Evolutionary conservation across 2,329 filamentous ascomycete species (phyloP).

Genomic region (Aspergillus quadricinctus): DNA sequence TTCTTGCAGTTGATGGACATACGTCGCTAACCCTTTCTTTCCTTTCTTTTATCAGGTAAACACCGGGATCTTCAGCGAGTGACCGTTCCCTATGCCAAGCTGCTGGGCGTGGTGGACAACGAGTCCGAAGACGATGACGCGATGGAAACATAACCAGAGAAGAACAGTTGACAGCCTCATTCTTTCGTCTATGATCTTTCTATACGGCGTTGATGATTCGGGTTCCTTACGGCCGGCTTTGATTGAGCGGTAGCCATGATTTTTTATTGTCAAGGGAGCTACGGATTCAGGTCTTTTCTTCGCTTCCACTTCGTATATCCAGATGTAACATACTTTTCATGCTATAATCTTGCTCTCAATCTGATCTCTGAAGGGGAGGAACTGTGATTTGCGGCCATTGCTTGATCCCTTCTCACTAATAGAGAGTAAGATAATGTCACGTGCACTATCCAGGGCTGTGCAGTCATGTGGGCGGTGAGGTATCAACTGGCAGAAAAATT

Average conservation of each 20-base stretch:
- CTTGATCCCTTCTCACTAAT: background rate
- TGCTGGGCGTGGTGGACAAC: constrained; percentile 57
- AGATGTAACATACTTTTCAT: background rate
- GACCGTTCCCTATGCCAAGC: constrained; percentile 87
- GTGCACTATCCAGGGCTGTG: constrained; percentile 11
- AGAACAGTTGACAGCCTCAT: background rate
- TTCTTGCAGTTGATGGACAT: background rate
- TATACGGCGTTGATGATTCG: background rate
- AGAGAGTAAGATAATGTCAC: background rate
- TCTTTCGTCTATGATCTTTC: background rate
- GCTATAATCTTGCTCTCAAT: constrained; percentile 1
- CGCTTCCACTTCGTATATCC: constrained; percentile 1
- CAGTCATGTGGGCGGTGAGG: constrained; percentile 25
- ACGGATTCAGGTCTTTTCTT: constrained; percentile 3
- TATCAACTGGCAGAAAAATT: constrained; percentile 18
- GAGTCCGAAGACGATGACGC: constrained; percentile 28
- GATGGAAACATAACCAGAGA: constrained; percentile 28
- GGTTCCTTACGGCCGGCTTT: background rate
- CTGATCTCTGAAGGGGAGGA: background rate
- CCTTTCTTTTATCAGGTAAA: constrained; percentile 63
- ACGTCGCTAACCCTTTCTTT: constrained; percentile 3
- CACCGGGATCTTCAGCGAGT: constrained; percentile 89
- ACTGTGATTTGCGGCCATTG: background rate
- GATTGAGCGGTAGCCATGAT: background rate
- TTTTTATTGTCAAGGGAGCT: constrained; percentile 2